phyloP scores from a whole-genome alignment of 2,329 filamentous ascomycete genomes.

The Penicillium concentricum region DNA sequence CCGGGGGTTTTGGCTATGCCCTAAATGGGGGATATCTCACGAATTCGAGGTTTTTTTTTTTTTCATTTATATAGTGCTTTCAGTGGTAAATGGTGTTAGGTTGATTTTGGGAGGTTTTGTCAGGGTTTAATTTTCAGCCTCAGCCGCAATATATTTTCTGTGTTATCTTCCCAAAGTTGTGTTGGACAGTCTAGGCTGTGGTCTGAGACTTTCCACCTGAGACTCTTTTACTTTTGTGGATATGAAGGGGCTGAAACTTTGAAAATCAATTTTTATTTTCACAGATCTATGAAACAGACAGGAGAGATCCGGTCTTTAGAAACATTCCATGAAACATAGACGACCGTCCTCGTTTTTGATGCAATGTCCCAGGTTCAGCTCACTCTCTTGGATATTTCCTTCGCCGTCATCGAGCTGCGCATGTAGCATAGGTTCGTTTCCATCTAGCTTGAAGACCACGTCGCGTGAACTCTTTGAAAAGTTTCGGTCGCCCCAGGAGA shows the following conservation, averaged over 20 bases:
- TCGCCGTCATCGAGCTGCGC: slow-evolving; percentile 14
- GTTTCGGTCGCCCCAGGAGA: slow-evolving; percentile 17
- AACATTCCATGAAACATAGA: slow-evolving; percentile 23
- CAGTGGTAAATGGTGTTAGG: neutral
- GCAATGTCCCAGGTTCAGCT: slow-evolving; percentile 20
- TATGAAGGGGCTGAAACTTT: neutral
- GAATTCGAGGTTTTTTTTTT: neutral
- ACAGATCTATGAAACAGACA: neutral
- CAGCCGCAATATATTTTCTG: slow-evolving; percentile 2
- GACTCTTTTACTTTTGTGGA: neutral
- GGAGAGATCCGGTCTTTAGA: slow-evolving; percentile 3
- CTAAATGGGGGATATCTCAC: slow-evolving; percentile 7
- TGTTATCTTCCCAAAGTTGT: neutral
- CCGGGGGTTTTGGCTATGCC: neutral
- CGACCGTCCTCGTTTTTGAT: slow-evolving; percentile 24
- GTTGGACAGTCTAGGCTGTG: neutral
- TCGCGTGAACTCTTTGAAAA: slow-evolving; percentile 12
- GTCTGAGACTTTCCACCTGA: neutral
- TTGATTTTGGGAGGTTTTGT: neutral
- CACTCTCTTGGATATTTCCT: slow-evolving; percentile 6
- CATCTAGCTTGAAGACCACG: slow-evolving; percentile 17
- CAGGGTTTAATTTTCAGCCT: slow-evolving; percentile 14
- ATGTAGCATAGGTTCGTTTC: slow-evolving; percentile 18
- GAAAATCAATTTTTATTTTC: neutral
- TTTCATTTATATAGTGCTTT: neutral